phyloP scores from a whole-genome alignment of 1,284 basidiomycete species.

The Trichosporon coremiiforme region DNA sequence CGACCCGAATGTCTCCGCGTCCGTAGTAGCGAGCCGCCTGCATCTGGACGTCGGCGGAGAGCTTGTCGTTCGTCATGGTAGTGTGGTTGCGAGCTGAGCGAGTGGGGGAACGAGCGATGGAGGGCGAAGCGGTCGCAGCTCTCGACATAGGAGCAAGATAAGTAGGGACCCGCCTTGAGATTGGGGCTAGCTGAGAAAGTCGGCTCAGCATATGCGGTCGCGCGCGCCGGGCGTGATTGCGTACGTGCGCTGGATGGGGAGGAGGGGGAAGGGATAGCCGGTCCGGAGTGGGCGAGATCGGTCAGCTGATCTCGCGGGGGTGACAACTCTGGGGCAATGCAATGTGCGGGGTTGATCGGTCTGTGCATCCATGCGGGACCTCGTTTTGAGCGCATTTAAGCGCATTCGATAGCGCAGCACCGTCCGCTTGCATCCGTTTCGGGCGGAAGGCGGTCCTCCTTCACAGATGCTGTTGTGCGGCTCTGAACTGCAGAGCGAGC shows the following conservation, averaged over 20 bases:
- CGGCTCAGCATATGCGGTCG: background rate
- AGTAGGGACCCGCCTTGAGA: background rate
- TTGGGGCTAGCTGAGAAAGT: background rate
- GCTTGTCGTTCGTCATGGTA: conserved; percentile 18
- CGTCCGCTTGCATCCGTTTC: background rate
- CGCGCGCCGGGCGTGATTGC: too few species aligned
- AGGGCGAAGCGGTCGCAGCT: background rate
- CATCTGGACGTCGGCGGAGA: conserved; percentile 22
- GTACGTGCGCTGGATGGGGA: background rate
- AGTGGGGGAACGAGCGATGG: background rate
- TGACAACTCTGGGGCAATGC: background rate
- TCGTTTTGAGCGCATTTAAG: background rate
- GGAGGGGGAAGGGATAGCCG: background rate
- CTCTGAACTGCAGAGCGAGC: background rate
- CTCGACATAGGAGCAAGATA: background rate
- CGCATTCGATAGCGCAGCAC: background rate
- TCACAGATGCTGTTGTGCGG: too few species aligned
- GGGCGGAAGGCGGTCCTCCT: background rate
- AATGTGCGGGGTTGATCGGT: background rate
- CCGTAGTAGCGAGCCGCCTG: conserved; percentile 30
- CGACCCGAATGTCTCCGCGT: conserved; percentile 30
- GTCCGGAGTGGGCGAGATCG: background rate
- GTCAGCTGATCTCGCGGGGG: background rate
- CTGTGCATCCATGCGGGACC: background rate
- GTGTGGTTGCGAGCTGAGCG: background rate